Evolutionary conservation across 352 stramenopile genomes (phyloP), one percentile per base, ranked within the genome.

Genomic region (Globisporangium orthogonon): DNA sequence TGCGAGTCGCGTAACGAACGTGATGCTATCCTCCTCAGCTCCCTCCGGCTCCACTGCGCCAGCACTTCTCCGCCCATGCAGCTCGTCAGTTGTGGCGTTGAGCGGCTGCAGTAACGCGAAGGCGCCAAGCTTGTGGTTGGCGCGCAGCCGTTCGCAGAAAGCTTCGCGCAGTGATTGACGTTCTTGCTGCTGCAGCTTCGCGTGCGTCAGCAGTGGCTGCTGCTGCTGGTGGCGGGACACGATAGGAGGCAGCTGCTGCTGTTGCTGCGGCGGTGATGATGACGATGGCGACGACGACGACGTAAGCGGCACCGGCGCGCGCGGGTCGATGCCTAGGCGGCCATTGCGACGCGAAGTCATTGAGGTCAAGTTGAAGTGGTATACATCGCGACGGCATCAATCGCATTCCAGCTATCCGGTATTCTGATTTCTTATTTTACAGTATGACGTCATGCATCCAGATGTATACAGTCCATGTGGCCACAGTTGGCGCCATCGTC

Each of bases 111-210:
- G 41, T 17, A 44, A 39, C 43, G 58, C 50, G 33, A 63, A 66
- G 49, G 55, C 58, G 49, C 29, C 39, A 28, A 64, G 49, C 39
- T 65, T 53, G 28, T 43, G 29, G 14, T 72, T 56, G 14, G 40
- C 35, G n/a, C 58, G 57, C 50, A 69, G 41, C 7, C 65, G 65
- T 35, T 60, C 53, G 35, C 43, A 18, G 45, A 73, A 73, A 37
- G 61, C 58, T 14, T 58, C 29, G 7, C 54, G 33, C 43, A 73
- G 52, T 41, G 60, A 43, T 6, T 30, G n/a, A 6, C 50, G 35
- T 45, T 73, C 66, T 7, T 70, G 35, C 29, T 56, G 45, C 37
- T 73, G 66, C 33, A 49, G 54, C 18, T 63, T 43, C 13, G 59
- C 41, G 43, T 49, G 49, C 13, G 58, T 31, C 28, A 28, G 30